Conservation (phyloP, 208 protist species). For the Histomonas meleagridis region DNA sequence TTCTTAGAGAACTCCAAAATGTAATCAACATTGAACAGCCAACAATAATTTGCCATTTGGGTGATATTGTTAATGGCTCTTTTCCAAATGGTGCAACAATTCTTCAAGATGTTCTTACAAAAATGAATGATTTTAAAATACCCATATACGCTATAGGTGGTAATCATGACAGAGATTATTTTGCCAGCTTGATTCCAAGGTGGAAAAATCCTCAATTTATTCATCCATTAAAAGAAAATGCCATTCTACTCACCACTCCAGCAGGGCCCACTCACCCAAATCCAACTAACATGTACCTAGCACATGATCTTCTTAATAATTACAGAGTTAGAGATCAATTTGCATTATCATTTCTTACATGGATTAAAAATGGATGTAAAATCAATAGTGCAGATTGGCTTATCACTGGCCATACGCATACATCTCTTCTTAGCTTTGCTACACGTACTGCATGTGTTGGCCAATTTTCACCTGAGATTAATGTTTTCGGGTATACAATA, state of each 20-base stretch:
- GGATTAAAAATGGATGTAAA: conserved; percentile 33
- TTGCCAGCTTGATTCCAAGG: background rate
- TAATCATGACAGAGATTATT: conserved; percentile 18
- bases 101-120: background rate
- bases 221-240: background rate
- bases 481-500: background rate
- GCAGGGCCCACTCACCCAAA: too few species aligned
- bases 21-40: background rate
- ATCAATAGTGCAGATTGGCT: background rate
- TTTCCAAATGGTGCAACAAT: background rate
- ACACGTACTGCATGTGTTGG: background rate
- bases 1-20: background rate
- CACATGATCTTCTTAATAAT: conserved; percentile 28
- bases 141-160: conserved; percentile 14
- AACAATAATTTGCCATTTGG: background rate
- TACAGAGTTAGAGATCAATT: background rate
- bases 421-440: background rate
- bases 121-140: background rate
- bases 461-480: conserved; percentile 26
- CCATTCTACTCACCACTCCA: background rate
- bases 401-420: conserved; percentile 11
- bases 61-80: background rate
- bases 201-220: background rate
- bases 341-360: background rate
- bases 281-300: background rate